Conservation (phyloP, 2,329 filamentous ascomycete genomes). For the Neopestalotiopsis clavispora region DNA sequence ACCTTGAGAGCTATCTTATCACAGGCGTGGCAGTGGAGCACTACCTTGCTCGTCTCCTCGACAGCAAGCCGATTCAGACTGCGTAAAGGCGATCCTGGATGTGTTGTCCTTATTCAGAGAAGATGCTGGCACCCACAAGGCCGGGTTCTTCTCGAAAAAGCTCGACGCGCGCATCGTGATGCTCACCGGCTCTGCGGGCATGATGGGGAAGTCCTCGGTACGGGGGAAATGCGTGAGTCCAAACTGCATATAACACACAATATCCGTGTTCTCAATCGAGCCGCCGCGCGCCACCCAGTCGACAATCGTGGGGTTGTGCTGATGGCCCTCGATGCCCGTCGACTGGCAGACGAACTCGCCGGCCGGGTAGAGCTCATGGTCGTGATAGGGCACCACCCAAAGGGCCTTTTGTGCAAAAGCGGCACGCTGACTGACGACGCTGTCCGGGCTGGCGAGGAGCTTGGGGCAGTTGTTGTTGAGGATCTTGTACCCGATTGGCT, state of each 20-base stretch:
- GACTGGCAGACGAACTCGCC: slow-evolving; percentile 58
- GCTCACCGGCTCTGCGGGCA: slow-evolving; percentile 59
- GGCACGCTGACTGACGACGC: slow-evolving; percentile 45
- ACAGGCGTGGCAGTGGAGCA: not conserved
- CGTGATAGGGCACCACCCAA: slow-evolving; percentile 55
- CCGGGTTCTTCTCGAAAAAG: slow-evolving; percentile 53
- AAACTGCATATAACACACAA: slow-evolving; percentile 57
- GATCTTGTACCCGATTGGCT: slow-evolving; percentile 55
- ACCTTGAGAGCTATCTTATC: not conserved
- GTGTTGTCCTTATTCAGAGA: not conserved
- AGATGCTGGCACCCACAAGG: slow-evolving; percentile 47
- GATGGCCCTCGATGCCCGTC: slow-evolving; percentile 38
- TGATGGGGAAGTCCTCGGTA: slow-evolving; percentile 56
- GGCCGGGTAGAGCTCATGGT: slow-evolving; percentile 55
- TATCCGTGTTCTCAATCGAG: slow-evolving; percentile 49
- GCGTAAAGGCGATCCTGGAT: not conserved
- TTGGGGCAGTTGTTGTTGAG: slow-evolving; percentile 49
- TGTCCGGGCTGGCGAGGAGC: slow-evolving; percentile 49
- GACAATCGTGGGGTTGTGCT: not conserved
- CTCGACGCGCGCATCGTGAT: slow-evolving; percentile 50
- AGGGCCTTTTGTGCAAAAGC: slow-evolving; percentile 50
- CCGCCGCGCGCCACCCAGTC: slow-evolving; percentile 35
- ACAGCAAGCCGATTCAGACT: not conserved
- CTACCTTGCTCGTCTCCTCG: not conserved
- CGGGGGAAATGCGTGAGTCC: slow-evolving; percentile 53